These are phyloP conservation scores for Trypanosoma boissoni DNA, from an alignment of 208 protist genomes.

Conservation along the genomic window DNA sequence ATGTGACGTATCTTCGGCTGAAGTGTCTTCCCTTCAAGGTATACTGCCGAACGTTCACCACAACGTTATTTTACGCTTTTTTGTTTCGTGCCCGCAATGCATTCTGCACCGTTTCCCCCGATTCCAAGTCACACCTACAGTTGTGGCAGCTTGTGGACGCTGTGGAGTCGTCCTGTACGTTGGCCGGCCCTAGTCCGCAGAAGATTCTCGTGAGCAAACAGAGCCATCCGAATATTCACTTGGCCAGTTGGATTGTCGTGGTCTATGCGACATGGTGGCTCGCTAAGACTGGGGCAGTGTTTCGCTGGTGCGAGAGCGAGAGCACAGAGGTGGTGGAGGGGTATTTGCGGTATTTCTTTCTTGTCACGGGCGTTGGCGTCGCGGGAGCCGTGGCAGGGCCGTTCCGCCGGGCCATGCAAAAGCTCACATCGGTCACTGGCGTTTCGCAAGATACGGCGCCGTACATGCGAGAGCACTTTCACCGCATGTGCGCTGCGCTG, in stretches of 20 bases:
- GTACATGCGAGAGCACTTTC: conserved; percentile 84
- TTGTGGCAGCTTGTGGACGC: conserved; percentile 76
- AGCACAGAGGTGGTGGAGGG: conserved; percentile 57
- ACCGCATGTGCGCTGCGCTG: conserved; percentile 61
- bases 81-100: conserved; percentile 55
- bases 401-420: conserved; percentile 56
- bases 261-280: conserved; percentile 87
- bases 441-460: conserved; percentile 57
- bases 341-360: conserved; percentile 71
- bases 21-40: conserved; percentile 78
- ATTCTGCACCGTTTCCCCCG: conserved; percentile 65
- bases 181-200: not conserved
- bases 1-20: conserved; percentile 80
- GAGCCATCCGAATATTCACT: conserved; percentile 73
- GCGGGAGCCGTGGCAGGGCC: conserved; percentile 37
- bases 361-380: conserved; percentile 41
- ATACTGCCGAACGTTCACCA: conserved; percentile 78
- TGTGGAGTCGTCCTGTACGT: conserved; percentile 36
- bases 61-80: conserved; percentile 63
- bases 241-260: conserved; percentile 60
- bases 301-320: conserved; percentile 67
- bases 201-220: conserved; percentile 43
- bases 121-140: conserved; percentile 44
- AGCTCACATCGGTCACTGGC: conserved; percentile 45
- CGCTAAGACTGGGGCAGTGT: conserved; percentile 64